Conservation (phyloP, 495 filamentous ascomycete species). For the Tuber indicum region DNA sequence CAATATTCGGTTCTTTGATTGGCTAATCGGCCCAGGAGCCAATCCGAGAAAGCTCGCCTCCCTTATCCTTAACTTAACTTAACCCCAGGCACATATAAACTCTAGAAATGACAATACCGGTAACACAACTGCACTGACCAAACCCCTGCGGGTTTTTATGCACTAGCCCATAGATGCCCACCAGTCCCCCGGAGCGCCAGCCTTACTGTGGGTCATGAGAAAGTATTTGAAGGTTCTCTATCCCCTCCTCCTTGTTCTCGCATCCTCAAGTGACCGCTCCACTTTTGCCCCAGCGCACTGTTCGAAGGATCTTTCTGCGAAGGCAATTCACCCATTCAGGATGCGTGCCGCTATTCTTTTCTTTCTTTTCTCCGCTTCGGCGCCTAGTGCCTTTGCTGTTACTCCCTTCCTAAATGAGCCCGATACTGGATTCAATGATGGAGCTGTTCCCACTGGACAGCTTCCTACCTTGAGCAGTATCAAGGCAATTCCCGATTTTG, state of each 20-base stretch:
- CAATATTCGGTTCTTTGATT: too few species aligned
- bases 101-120: background rate
- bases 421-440: slow-evolving; percentile 12
- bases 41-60: too few species aligned
- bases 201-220: background rate
- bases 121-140: background rate
- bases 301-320: background rate
- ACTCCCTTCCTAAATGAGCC: slow-evolving; percentile 19
- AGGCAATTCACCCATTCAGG: background rate
- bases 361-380: slow-evolving; percentile 4
- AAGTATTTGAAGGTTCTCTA: background rate
- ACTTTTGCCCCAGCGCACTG: background rate
- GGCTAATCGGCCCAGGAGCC: too few species aligned
- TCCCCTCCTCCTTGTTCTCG: background rate
- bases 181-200: background rate
- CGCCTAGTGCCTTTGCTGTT: background rate
- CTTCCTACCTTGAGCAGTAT: slow-evolving; percentile 9
- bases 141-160: background rate
- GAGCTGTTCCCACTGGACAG: background rate
- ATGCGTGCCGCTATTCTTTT: background rate
- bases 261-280: background rate
- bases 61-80: too few species aligned
- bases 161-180: background rate
- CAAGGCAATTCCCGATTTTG: background rate
- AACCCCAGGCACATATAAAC: background rate